Evolutionary conservation across 2,329 filamentous ascomycete species (phyloP), one percentile per base, ranked within the genome.

Genomic region (Byssoonygena ceratinophila): DNA sequence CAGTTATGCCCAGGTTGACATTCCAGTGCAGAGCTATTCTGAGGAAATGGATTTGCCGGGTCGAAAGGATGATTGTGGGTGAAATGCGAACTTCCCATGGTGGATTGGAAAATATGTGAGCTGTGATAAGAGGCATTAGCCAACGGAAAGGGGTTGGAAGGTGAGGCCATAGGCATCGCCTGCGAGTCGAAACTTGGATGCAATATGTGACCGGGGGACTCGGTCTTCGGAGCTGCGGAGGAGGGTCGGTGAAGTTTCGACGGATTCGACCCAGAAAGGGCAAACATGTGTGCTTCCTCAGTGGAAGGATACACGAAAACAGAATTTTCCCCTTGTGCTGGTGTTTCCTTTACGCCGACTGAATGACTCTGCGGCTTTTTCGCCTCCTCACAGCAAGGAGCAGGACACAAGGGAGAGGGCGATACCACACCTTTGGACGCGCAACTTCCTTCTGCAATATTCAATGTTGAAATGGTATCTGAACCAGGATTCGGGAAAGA

Each of bases 1-100:
- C 72, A 74, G 7, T 65, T 63, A 56, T 68, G 63, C 11, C 57
- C 60, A n/a, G 60, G 50, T 16, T 65, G 32, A 34, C 27, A n/a
- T 31, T 54, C 45, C 3, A 41, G 14, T 37, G 23, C 53, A 18
- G 40, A 49, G 22, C 25, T 18, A 36, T 25, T 48, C 9, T 34
- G 25, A 12, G 25, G 11, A 16, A 39, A 43, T 2, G 20, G 25
- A 31, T 34, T 18, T 12, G 22, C 9, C n/a, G 36, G 14, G 25
- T 12, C 16, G 11, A 41, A 52, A 11, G 48, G 23, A 45, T 45
- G 1, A 16, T 27, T 12, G 9, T 25, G 52, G 23, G 37, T 2
- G 16, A 32, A 29, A 2, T 34, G 23, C 9, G 16, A 4, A 1
- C 23, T 32, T 25, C n/a, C 47, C 43, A 36, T n/a, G n/a, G 23